A percentile compares a stretch with the other conserved stretches of the same genome.
Evolutionary conservation across 257 asterid genomes (phyloP).

Genomic region (Knoxia roxburghii): DNA sequence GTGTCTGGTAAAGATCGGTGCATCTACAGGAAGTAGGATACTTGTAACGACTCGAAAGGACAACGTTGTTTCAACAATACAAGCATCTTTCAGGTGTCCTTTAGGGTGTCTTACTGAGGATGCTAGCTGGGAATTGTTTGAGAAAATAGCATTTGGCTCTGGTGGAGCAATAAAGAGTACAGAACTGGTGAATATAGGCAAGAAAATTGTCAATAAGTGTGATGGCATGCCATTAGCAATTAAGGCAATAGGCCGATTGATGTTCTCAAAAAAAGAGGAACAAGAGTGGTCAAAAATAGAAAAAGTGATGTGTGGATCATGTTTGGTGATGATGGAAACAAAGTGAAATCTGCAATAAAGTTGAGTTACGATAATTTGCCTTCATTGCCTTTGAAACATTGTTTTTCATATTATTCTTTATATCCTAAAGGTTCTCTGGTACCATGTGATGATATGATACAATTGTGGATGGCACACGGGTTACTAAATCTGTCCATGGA

Average conservation of each 20-base stretch:
- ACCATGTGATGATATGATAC: conserved; percentile 23
- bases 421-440: conserved; percentile 18
- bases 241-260: background rate
- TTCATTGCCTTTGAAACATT: conserved; percentile 19
- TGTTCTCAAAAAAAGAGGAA: background rate
- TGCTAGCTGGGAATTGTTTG: conserved; percentile 12
- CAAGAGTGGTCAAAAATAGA: background rate
- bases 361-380: conserved; percentile 20
- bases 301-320: background rate
- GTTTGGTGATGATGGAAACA: too few relatives aligned
- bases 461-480: conserved; percentile 28
- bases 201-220: conserved; percentile 1
- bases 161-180: background rate
- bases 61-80: conserved; percentile 35
- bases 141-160: background rate
- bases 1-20: conserved; percentile 30
- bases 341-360: conserved; percentile 1
- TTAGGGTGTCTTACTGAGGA: background rate
- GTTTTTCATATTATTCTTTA: conserved; percentile 21
- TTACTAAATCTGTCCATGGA: conserved; percentile 4
- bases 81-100: background rate
- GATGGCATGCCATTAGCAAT: conserved; percentile 8
- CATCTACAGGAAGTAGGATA: conserved; percentile 44
- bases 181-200: background rate
- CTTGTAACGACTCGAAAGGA: conserved; percentile 56